Evolutionary conservation across 306 rosid species (phyloP), one percentile per base, ranked within the genome.

Genomic region (Comarum palustre): DNA sequence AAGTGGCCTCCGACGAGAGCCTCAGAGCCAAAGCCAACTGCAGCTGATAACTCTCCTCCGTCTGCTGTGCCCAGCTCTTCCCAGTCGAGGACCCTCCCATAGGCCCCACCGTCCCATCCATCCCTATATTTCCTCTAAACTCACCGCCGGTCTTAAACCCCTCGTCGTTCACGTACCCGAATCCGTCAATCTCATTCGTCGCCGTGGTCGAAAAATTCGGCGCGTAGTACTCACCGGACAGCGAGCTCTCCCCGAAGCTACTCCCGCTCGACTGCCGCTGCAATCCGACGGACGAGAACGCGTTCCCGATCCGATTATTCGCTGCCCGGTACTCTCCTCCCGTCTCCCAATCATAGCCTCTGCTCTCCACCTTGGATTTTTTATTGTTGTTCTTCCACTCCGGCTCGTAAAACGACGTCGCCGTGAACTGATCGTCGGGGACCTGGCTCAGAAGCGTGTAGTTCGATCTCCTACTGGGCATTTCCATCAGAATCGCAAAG

Each of bases 31-130:
- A 75, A 39, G 99, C 96, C 36, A 90, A 74, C 90, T 95, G 99
- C 79, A 95, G 82, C 74, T 92, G 99, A 77, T 95, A 95, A 71
- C 99, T 90, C 88, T 95, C 99, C 90, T 95, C 99, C 73, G 96
- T 92, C 79, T 95, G 99, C 89, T 95, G 99, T 60, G 99, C 99
- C 97, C 99, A 95, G 86, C 96, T 92, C 90, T 88, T 95, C 78
- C 92, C 82, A 0, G 66, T 82, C 0, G 75, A 90, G 13, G 90
- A 87, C 3, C 88, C 90, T 8, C 87, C 85, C 25, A 25, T 25
- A 25, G 72, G 64, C 68, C 80, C 79, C 10, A 74, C 75, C 50
- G 17, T 14, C 20, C 80, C 80, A 25, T 87, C 97, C 31, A 73
- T 25, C 29, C 79, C 76, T 79, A n/a, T 29, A 2, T 78, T 85